Base-by-base conservation (phyloP, 345 rosid species). In the Triadica sebifera region DNA sequence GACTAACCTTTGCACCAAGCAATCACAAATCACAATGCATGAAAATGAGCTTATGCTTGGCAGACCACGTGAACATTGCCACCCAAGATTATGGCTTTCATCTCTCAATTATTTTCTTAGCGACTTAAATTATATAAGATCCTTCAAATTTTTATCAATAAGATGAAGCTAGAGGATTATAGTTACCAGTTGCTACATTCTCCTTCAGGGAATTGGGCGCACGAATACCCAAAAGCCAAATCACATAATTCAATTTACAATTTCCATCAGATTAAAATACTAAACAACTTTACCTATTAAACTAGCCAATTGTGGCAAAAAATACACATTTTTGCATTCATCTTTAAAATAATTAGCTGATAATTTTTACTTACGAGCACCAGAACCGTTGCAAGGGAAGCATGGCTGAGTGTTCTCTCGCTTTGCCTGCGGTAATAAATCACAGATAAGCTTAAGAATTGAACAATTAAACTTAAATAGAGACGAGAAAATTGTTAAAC, bases 351-450 rank as follows among this genome's bases (percentile, higher is more conserved):
- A 55, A 55, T 19, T 19, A 55, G n/a, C 24, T 55, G 59, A 60
- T 25, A 29, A 12, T 67, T 61, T 8, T 20, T 17, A 83, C 97
- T 79, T 86, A 91, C 98, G 98, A 62, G 99, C 98, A 61, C 99
- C 99, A 24, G 90, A 70, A 73, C 98, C 98, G 72, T 69, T 79
- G 77, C 99, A 95, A 49, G 99, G 99, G 77, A 95, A 95, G 84
- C 98, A 95, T 17, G 94, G 92, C 81, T 95, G 99, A 0, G 96
- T 92, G 51, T 92, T 95, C 1, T 91, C 97, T 70, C 97, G 85
- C 75, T 85, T 89, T 24, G 97, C 89, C 98, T 94, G 84, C 76
- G 73, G 63, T 19, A 71, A 9, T 52, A 34, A 43, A 25, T 12
- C 16, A n/a, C 0, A 38, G 41, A 37, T 37, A 73, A 6, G 8